Percentiles rank a stretch among this genome's conserved stretches.
phyloP scores from a whole-genome alignment of 2,329 filamentous ascomycete species.

The Dactylellina parvicollis region DNA sequence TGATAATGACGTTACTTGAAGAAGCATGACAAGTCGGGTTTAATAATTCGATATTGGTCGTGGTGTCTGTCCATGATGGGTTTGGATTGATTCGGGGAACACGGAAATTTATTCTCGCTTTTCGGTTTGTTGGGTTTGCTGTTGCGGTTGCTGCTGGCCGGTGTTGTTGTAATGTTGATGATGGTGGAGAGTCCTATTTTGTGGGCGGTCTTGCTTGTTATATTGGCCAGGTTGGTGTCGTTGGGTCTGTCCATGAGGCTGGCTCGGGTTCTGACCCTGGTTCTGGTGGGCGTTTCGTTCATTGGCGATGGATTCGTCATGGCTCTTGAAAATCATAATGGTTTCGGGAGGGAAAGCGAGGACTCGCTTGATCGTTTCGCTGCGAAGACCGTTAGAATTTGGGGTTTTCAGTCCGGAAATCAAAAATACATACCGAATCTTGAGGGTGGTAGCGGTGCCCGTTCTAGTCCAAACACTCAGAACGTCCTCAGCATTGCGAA shows the following conservation, averaged over 20 bases:
- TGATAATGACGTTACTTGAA: conserved; percentile 23
- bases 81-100: conserved; percentile 1
- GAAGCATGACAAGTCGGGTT: not conserved
- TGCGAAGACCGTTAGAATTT: conserved; percentile 61
- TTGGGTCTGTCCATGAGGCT: conserved; percentile 20
- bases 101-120: conserved; percentile 50
- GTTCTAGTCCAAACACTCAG: conserved; percentile 97
- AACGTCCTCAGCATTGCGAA: conserved; percentile 94
- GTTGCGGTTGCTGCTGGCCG: conserved; percentile 23
- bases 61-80: not conserved
- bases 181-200: conserved; percentile 51
- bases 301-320: conserved; percentile 82
- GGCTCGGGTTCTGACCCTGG: conserved; percentile 37
- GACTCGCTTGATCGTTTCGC: conserved; percentile 92
- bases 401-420: not conserved
- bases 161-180: conserved; percentile 29
- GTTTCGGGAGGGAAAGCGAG: conserved; percentile 88
- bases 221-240: conserved; percentile 39
- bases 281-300: conserved; percentile 44
- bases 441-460: conserved; percentile 90
- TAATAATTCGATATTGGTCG: not conserved
- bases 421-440: conserved; percentile 79
- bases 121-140: conserved; percentile 30
- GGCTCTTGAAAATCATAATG: conserved; percentile 92
- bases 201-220: conserved; percentile 47